These are phyloP conservation scores for Monosporascus ibericus DNA, from an alignment of 2,329 filamentous ascomycete species.

Conservation along the genomic window DNA sequence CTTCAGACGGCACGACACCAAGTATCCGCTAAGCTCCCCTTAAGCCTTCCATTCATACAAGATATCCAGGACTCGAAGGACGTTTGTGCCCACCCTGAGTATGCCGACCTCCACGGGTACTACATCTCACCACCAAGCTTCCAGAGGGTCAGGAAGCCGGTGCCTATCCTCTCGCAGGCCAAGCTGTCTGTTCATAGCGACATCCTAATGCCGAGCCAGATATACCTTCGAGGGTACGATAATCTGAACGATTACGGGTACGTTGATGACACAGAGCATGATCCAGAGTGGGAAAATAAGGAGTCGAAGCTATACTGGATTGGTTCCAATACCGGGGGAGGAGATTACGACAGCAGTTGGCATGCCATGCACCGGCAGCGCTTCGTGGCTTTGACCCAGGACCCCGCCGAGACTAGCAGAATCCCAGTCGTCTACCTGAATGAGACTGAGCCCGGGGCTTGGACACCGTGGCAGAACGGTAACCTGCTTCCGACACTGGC, in stretches of 20 bases:
- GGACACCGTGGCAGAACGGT: constrained; percentile 2
- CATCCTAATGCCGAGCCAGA: constrained; percentile 45
- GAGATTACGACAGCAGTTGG: constrained; percentile 30
- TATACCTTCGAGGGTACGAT: constrained; percentile 29
- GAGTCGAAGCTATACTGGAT: constrained; percentile 49
- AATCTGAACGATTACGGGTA: constrained; percentile 26
- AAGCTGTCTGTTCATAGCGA: constrained; percentile 42
- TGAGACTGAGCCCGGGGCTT: neutral
- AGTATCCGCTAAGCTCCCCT: constrained; percentile 3
- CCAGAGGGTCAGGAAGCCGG: constrained; percentile 29
- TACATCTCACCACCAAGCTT: constrained; percentile 37
- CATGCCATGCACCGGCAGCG: constrained; percentile 40
- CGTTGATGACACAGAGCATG: constrained; percentile 32
- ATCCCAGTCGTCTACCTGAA: neutral
- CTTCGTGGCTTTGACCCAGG: constrained; percentile 32
- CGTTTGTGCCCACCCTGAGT: constrained; percentile 40
- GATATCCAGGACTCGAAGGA: constrained; percentile 24
- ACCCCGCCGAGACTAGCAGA: constrained; percentile 11
- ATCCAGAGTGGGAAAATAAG: constrained; percentile 44
- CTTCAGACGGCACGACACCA: neutral
- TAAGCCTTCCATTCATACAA: constrained; percentile 31
- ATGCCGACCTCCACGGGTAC: constrained; percentile 37
- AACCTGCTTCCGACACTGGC: constrained; percentile 30
- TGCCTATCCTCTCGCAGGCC: constrained; percentile 42
- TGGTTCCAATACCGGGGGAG: constrained; percentile 48